A percentile compares a stretch with the other conserved stretches of the same genome.
Evolutionary conservation across 768 basidiomycete species (phyloP).

Genomic region (Rhizopogon sp.): DNA sequence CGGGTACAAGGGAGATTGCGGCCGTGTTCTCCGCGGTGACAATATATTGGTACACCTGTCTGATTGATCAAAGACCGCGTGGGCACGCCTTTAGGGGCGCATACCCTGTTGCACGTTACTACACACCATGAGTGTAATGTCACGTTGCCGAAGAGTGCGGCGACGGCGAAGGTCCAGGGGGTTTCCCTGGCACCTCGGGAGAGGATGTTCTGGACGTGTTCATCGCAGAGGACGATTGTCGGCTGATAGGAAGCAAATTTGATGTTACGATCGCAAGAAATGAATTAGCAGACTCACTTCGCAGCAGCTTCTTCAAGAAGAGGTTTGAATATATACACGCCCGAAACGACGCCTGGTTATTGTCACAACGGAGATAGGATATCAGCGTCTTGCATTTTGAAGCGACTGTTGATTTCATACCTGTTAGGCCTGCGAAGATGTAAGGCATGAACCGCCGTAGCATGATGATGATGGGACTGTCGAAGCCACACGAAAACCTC

Average conservation of each 20-base stretch:
- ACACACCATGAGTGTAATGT: not conserved
- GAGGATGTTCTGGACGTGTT: not conserved
- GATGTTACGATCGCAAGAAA: not conserved
- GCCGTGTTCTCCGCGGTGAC: not conserved
- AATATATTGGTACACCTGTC: not conserved
- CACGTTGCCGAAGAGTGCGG: conserved; percentile 1
- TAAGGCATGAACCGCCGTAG: conserved; percentile 44
- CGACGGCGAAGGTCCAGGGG: not conserved
- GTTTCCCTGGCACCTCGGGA: not conserved
- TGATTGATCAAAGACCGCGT: not conserved
- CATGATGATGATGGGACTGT: conserved; percentile 17
- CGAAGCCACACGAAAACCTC: not conserved
- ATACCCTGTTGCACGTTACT: not conserved
- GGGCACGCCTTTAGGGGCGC: not conserved
- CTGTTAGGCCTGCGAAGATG: conserved; percentile 52
- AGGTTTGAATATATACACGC: conserved; percentile 65
- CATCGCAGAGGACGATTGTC: not conserved
- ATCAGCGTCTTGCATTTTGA: not conserved
- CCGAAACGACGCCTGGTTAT: conserved; percentile 52
- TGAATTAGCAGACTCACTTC: conserved; percentile 9
- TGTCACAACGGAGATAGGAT: not conserved
- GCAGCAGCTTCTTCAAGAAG: conserved; percentile 20
- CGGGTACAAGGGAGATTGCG: not conserved
- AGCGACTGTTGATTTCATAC: conserved; percentile 26
- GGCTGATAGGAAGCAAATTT: not conserved